Conservation (phyloP, 495 filamentous ascomycete species). For the Filosporella fistucella region DNA sequence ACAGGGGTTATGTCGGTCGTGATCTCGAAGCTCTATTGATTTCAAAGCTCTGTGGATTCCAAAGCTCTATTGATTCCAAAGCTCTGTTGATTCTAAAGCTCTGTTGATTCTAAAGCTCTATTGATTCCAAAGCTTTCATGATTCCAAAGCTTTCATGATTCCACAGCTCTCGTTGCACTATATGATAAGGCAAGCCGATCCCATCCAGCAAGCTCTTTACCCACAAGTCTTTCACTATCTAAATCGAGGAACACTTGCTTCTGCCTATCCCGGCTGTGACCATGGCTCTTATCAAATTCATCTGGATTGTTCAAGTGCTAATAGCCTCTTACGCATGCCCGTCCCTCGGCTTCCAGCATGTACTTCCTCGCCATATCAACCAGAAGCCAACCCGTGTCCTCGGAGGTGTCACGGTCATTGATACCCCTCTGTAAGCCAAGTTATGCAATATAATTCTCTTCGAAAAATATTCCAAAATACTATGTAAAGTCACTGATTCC, state of each 20-base stretch:
- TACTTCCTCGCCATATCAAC: conserved; percentile 17
- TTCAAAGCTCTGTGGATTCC: too few relatives aligned
- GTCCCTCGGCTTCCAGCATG: conserved; percentile 19
- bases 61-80: too few relatives aligned
- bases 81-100: too few relatives aligned
- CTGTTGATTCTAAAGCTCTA: too few relatives aligned
- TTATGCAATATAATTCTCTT: conserved; percentile 4
- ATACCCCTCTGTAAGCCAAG: conserved; percentile 30
- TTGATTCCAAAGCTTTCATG: too few relatives aligned
- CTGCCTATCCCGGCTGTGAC: conserved; percentile 8
- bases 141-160: too few relatives aligned
- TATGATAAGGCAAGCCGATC: conserved; percentile 10
- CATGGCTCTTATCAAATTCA: conserved; percentile 17
- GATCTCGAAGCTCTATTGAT: too few relatives aligned
- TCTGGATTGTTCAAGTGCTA: conserved; percentile 17
- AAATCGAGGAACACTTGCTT: conserved; percentile 12
- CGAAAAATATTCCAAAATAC: conserved; percentile 4
- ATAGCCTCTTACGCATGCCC: conserved; percentile 16
- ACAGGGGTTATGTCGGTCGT: too few relatives aligned
- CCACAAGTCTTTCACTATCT: conserved; percentile 9
- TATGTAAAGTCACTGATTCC: conserved; percentile 16
- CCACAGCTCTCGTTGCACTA: conserved; percentile 12
- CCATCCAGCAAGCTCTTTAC: conserved; percentile 12
- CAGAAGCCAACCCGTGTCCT: conserved; percentile 17
- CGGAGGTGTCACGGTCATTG: conserved; percentile 32